These are phyloP conservation scores for Tolypocladium tundrense DNA, from an alignment of 2,329 filamentous ascomycete genomes.

Conservation along the genomic window DNA sequence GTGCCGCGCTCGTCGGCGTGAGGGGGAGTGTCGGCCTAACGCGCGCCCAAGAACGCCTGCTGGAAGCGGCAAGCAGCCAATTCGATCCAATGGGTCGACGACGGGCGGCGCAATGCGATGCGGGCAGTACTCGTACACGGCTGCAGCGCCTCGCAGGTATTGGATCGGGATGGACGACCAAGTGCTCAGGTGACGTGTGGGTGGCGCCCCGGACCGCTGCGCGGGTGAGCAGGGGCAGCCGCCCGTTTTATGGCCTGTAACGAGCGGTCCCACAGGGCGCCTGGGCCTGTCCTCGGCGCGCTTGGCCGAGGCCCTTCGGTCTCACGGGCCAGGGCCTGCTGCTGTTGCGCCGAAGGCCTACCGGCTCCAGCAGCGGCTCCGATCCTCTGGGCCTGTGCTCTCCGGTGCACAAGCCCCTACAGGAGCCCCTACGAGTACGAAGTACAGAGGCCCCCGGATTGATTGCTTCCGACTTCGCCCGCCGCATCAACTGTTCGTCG, in stretches of 20 bases:
- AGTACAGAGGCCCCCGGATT: too few species aligned
- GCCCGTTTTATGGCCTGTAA: slow-evolving; percentile 4
- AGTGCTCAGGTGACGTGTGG: neutral
- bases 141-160: neutral
- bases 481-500: neutral
- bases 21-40: neutral
- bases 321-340: neutral
- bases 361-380: neutral
- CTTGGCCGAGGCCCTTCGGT: slow-evolving; percentile 8
- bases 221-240: neutral
- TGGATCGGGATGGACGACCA: neutral
- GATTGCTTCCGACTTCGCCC: slow-evolving; percentile 1
- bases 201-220: neutral
- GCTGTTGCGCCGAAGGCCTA: neutral
- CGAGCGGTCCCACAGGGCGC: neutral
- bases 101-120: neutral
- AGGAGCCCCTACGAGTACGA: too few species aligned
- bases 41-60: neutral
- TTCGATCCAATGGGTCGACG: neutral
- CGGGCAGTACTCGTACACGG: neutral
- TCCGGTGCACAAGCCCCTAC: too few species aligned
- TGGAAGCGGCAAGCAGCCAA: neutral
- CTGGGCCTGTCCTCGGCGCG: neutral
- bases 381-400: neutral
- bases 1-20: neutral